Evolutionary conservation across 495 filamentous ascomycete genomes (phyloP), one percentile per base, ranked within the genome.

Genomic region (Glutinoglossum americanum): DNA sequence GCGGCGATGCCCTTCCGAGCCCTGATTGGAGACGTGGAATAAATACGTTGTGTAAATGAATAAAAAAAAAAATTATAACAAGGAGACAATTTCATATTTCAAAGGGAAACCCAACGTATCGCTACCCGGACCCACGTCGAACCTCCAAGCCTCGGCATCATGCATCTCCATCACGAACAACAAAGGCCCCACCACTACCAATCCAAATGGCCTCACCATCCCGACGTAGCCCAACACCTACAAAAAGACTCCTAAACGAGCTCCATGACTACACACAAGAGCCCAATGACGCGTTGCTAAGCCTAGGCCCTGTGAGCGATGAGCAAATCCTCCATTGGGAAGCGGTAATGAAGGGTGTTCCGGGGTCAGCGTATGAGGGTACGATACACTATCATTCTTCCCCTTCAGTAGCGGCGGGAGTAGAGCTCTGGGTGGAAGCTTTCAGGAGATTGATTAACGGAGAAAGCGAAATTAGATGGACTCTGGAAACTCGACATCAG

Each of bases 401-500:
- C 25, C 11, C 8, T 26, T 28, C 44, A 25, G 25, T 2, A 10
- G 23, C 25, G 10, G 25, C 3, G 25, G 25, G 25, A 33, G 5
- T 8, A 11, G 23, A n/a, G n/a, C n/a, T n/a, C n/a, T n/a, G n/a
- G n/a, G n/a, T n/a, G n/a, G n/a, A n/a, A n/a, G n/a, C n/a, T n/a
- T n/a, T n/a, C 10, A 10, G 28, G 53, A 35, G 10, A 25, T 25
- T 27, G 25, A 47, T 5, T 13, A 25, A 15, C 19, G 47, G 2
- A 6, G 47, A n/a, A n/a, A n/a, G 13, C 21, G 5, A 47, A 47
- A 55, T 2, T 2, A 87, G 86, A 79, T 66, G 92, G 92, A 57
- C 78, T 80, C 55, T 98, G 88, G 89, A 78, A 80, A 60, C 82
- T 98, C 60, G 64, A 69, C 67, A 87, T 98, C 70, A 63, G 66